A percentile compares a stretch with the other conserved stretches of the same genome.
Evolutionary conservation across 176 grass and related monocot species (phyloP).

Genomic region (Aegilops speltoides): DNA sequence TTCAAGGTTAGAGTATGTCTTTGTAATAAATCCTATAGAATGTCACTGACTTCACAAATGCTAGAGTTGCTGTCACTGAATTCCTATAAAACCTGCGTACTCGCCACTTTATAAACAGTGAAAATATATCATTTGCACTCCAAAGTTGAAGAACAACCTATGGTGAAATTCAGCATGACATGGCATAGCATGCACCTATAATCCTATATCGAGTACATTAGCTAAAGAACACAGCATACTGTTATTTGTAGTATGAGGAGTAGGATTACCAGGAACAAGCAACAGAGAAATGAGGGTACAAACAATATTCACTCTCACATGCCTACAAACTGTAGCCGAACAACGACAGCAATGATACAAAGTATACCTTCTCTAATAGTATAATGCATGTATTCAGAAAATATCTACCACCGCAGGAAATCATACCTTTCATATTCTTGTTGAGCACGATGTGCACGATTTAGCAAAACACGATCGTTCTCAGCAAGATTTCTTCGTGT

Average conservation of each 20-base stretch:
- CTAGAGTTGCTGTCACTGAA: not conserved
- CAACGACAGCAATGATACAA: not conserved
- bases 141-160: not conserved
- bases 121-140: constrained; percentile 8
- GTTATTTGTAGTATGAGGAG: not conserved
- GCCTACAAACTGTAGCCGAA: not conserved
- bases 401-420: not conserved
- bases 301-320: constrained; percentile 1
- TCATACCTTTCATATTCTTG: constrained; percentile 95
- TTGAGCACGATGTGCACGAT: constrained; percentile 79
- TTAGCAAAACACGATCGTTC: constrained; percentile 87
- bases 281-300: not conserved
- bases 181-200: not conserved
- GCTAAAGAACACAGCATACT: not conserved
- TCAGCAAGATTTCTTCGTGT: constrained; percentile 77
- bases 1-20: not conserved
- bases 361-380: not conserved
- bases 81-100: not conserved
- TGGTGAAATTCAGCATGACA: not conserved
- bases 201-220: not conserved
- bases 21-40: not conserved
- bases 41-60: not conserved
- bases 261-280: constrained; percentile 8
- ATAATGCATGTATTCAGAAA: constrained; percentile 6
- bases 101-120: not conserved